Conservation (phyloP, 495 filamentous ascomycete species). For the Penicillium daleae region DNA sequence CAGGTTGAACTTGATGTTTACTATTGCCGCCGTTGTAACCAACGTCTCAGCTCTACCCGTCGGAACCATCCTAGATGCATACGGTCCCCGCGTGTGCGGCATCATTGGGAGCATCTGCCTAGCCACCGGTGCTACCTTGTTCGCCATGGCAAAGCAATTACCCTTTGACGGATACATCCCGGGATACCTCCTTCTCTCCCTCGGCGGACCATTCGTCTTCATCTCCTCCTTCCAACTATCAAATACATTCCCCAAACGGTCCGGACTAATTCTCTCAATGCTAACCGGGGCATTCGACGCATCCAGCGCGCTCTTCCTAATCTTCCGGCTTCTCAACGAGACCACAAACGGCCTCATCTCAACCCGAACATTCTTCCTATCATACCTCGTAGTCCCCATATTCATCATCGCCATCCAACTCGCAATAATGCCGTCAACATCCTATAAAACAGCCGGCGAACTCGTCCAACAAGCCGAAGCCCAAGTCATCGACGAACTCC, state of each 20-base stretch:
- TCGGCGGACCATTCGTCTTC: conserved; percentile 89
- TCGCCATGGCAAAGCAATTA: conserved; percentile 66
- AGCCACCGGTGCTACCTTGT: conserved; percentile 66
- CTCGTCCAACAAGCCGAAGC: conserved; percentile 73
- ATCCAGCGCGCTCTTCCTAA: conserved; percentile 82
- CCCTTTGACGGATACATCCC: conserved; percentile 75
- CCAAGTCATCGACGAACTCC: conserved; percentile 44
- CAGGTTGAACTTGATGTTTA: conserved; percentile 87
- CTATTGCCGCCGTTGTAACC: conserved; percentile 66
- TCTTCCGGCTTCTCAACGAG: conserved; percentile 80
- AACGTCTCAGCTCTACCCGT: conserved; percentile 71
- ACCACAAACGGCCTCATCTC: conserved; percentile 62
- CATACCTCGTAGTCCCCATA: conserved; percentile 73
- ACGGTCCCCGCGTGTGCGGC: conserved; percentile 76
- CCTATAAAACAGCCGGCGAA: conserved; percentile 89
- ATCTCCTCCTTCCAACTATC: conserved; percentile 92
- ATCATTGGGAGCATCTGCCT: conserved; percentile 73
- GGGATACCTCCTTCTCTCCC: conserved; percentile 79
- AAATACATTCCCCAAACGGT: conserved; percentile 85
- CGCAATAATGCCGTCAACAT: conserved; percentile 73
- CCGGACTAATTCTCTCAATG: conserved; percentile 81
- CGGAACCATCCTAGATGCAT: conserved; percentile 82
- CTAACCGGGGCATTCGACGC: conserved; percentile 91
- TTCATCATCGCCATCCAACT: conserved; percentile 72
- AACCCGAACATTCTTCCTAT: conserved; percentile 72